Conservation (phyloP, 1,284 basidiomycete species). For the Sporisorium graminicola region DNA sequence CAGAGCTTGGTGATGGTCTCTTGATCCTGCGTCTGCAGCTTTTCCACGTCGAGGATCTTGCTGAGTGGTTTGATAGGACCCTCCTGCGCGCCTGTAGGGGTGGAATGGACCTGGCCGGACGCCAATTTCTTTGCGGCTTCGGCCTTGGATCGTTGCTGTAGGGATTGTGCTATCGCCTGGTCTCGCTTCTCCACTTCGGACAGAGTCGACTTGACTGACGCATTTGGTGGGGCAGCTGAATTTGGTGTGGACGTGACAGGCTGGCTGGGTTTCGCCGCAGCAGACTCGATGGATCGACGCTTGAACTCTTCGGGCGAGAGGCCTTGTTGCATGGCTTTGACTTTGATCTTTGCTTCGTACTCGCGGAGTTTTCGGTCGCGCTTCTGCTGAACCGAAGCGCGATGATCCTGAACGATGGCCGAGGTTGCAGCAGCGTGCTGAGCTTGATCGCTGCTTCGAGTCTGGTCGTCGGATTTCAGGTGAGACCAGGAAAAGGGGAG, state of each 20-base stretch:
- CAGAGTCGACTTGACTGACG: background rate
- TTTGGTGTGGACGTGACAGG: background rate
- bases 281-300: conserved; percentile 25
- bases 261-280: conserved; percentile 13
- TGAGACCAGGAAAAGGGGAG: conserved; percentile 45
- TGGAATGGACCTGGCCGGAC: conserved; percentile 33
- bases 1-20: conserved; percentile 64
- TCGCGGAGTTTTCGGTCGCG: conserved; percentile 58
- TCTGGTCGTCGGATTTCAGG: conserved; percentile 29
- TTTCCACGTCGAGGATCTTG: conserved; percentile 60
- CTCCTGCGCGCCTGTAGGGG: conserved; percentile 37
- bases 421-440: background rate
- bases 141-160: conserved; percentile 34
- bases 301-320: conserved; percentile 52
- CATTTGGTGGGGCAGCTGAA: background rate
- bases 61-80: conserved; percentile 59
- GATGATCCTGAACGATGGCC: conserved; percentile 16
- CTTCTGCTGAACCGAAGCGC: conserved; percentile 38
- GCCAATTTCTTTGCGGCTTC: conserved; percentile 54
- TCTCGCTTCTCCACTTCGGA: conserved; percentile 53
- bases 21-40: conserved; percentile 46
- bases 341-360: conserved; percentile 60
- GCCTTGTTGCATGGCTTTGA: conserved; percentile 62
- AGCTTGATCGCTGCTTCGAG: conserved; percentile 3
- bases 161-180: conserved; percentile 37